Percentiles rank a stretch among this genome's conserved stretches.
phyloP scores from a whole-genome alignment of 169 alveolate genomes.

The Eimeria falciformis region DNA sequence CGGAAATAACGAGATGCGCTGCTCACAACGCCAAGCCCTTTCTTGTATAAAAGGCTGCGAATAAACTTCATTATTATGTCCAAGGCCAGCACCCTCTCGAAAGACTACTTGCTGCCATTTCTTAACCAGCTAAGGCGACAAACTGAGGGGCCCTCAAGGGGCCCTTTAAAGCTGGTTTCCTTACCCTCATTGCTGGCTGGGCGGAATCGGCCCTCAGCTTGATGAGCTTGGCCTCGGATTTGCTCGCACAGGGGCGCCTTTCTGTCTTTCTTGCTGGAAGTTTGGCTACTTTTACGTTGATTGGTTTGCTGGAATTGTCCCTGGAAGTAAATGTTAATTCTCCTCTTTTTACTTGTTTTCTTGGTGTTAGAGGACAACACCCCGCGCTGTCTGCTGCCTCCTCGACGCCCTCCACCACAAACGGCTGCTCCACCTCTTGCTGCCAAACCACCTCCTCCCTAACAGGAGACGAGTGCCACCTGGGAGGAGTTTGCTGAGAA shows the following conservation, averaged over 20 bases:
- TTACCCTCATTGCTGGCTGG: not conserved
- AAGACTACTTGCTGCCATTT: not conserved
- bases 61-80: too few relatives aligned
- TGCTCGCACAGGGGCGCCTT: too few relatives aligned
- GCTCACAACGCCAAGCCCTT: too few relatives aligned
- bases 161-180: not conserved
- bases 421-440: slow-evolving; percentile 24
- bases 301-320: not conserved
- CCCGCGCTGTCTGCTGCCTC: slow-evolving; percentile 13
- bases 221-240: too few relatives aligned
- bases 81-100: too few relatives aligned
- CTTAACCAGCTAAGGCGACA: not conserved
- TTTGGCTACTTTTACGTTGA: slow-evolving; percentile 3
- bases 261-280: not conserved
- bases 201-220: slow-evolving; percentile 1
- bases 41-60: too few relatives aligned
- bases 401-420: slow-evolving; percentile 32
- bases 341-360: not conserved
- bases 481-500: too few relatives aligned
- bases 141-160: not conserved
- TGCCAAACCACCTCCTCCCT: not conserved
- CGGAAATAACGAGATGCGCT: too few relatives aligned
- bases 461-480: too few relatives aligned
- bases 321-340: not conserved
- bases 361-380: slow-evolving; percentile 8